A percentile compares a stretch with the other conserved stretches of the same genome.
phyloP scores from a whole-genome alignment of 1,284 basidiomycete species.

The Psilocybe mexicana region DNA sequence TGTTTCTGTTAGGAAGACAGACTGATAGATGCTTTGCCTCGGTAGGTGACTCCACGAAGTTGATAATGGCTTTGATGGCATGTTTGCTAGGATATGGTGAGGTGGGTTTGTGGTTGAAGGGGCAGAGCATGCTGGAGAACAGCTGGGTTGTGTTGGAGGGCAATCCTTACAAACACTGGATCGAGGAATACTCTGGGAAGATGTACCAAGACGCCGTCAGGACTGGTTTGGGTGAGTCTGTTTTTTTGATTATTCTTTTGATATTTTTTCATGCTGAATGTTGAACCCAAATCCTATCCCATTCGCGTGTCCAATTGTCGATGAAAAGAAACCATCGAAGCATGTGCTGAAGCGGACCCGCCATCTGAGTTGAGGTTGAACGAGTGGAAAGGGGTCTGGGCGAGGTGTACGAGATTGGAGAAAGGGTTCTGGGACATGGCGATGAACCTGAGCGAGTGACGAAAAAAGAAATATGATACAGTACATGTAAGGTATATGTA shows the following conservation, averaged over 20 bases:
- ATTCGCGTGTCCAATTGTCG: not conserved
- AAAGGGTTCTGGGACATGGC: slow-evolving; percentile 91
- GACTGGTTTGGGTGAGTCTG: slow-evolving; percentile 63
- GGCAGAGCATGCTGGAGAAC: slow-evolving; percentile 47
- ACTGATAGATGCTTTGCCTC: not conserved
- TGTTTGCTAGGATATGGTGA: slow-evolving; percentile 96
- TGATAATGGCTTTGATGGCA: slow-evolving; percentile 81
- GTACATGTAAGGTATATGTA: slow-evolving; percentile 7
- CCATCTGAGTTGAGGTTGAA: slow-evolving; percentile 62
- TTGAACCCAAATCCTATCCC: not conserved
- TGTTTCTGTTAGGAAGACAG: not conserved
- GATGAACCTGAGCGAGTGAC: slow-evolving; percentile 36
- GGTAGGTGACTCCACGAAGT: slow-evolving; percentile 69
- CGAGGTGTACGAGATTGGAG: slow-evolving; percentile 78
- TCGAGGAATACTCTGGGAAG: slow-evolving; percentile 77
- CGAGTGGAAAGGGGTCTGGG: slow-evolving; percentile 78
- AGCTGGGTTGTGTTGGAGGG: slow-evolving; percentile 60
- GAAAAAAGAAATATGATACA: slow-evolving; percentile 3
- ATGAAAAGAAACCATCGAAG: slow-evolving; percentile 54
- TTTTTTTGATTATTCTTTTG: not conserved
- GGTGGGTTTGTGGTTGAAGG: slow-evolving; percentile 81
- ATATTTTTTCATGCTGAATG: not conserved
- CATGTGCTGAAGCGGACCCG: slow-evolving; percentile 58
- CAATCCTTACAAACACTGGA: slow-evolving; percentile 82
- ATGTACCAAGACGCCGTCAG: slow-evolving; percentile 73